These are phyloP conservation scores for Xylariaceae sp. DNA, from an alignment of 2,329 filamentous ascomycete genomes.

Conservation along the genomic window DNA sequence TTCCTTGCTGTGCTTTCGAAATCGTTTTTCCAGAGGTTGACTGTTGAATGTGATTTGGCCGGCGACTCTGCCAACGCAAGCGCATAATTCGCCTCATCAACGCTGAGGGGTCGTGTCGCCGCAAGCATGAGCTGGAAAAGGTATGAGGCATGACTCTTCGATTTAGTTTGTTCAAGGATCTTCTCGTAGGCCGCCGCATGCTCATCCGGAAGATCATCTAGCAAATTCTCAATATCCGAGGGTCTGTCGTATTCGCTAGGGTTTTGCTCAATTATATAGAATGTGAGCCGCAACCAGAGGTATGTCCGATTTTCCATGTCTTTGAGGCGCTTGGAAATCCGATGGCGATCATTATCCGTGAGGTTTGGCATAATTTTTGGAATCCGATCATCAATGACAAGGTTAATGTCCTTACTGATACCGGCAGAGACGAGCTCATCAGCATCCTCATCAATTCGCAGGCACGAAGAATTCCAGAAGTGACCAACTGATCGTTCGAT, in stretches of 20 bases:
- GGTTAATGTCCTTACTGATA: slow-evolving; percentile 3
- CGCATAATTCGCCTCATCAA: slow-evolving; percentile 1
- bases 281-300: slow-evolving; percentile 6
- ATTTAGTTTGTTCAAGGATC: slow-evolving; percentile 1
- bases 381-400: slow-evolving; percentile 5
- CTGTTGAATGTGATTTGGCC: background rate
- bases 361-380: background rate
- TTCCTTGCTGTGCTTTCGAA: slow-evolving; percentile 1
- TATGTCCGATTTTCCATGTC: slow-evolving; percentile 9
- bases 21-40: background rate
- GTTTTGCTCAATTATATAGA: background rate
- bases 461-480: background rate
- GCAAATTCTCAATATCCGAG: background rate
- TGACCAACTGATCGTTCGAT: background rate
- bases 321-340: background rate
- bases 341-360: background rate
- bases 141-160: background rate
- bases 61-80: background rate
- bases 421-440: background rate
- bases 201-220: background rate
- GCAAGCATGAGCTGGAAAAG: slow-evolving; percentile 7
- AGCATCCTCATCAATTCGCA: slow-evolving; percentile 1
- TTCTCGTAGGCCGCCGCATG: slow-evolving; percentile 4
- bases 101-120: background rate
- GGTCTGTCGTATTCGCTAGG: background rate